These are phyloP conservation scores for Fusarium tanahbumbuense DNA, from an alignment of 2,329 filamentous ascomycete genomes.

Conservation along the genomic window DNA sequence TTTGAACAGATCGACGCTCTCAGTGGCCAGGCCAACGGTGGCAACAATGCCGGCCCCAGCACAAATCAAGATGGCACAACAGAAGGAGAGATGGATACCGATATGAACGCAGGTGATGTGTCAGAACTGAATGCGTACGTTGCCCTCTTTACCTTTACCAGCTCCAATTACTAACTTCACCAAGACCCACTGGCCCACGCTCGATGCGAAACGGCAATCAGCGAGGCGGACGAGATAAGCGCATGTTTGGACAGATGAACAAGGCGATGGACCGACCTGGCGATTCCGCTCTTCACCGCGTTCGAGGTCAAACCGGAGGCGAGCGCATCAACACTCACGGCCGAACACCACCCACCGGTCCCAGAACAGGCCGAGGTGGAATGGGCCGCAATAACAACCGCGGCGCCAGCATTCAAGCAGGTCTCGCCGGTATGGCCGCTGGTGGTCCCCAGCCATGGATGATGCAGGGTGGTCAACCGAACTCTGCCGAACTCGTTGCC, in stretches of 20 bases:
- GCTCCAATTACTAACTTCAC: conserved; percentile 54
- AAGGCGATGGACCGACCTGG: conserved; percentile 82
- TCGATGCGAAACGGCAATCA: conserved; percentile 83
- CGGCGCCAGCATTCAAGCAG: conserved; percentile 61
- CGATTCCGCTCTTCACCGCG: conserved; percentile 83
- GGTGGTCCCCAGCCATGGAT: conserved; percentile 57
- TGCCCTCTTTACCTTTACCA: not conserved
- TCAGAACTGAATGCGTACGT: conserved; percentile 70
- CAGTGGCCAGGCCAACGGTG: conserved; percentile 71
- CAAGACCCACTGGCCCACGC: conserved; percentile 91
- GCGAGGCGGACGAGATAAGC: conserved; percentile 75
- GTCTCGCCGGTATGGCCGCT: conserved; percentile 59
- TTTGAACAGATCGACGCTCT: conserved; percentile 84
- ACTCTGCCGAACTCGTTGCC: conserved; percentile 71
- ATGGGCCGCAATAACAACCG: conserved; percentile 64
- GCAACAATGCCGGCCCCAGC: conserved; percentile 46
- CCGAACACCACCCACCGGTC: conserved; percentile 78
- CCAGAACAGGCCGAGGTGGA: conserved; percentile 66
- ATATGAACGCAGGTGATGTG: conserved; percentile 73
- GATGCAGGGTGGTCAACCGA: conserved; percentile 60
- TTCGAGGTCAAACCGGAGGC: conserved; percentile 76
- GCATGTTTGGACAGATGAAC: conserved; percentile 86
- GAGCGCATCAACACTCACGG: conserved; percentile 85
- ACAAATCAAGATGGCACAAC: conserved; percentile 52
- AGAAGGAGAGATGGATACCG: conserved; percentile 69